Base-by-base conservation (phyloP, 2,329 filamentous ascomycete genomes). In the Colletotrichum lupini region DNA sequence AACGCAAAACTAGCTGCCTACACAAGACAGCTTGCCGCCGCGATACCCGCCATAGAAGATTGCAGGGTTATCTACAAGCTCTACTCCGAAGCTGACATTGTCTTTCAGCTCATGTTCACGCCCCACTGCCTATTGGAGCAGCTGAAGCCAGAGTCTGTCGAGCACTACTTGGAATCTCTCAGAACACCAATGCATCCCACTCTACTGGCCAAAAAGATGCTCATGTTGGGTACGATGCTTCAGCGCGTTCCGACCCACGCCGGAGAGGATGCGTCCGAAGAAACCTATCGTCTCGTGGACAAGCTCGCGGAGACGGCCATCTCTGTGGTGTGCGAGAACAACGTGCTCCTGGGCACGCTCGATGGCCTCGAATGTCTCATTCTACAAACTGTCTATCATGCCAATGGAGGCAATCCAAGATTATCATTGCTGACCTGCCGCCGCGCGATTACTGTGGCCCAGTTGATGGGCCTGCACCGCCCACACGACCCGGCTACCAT, bases 351-450 rank as follows among this genome's bases (percentile, higher is more conserved):
- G 2, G 80, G 80, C 19, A 85, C 82, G 0, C 52, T 87, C 1
- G 86, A 88, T 56, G 85, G 86, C 0, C 76, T 89, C 9, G 85
- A 88, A 68, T 87, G 85, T 60, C 73, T 89, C 12, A 81, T 88
- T 73, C 79, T 89, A 0, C 84, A 88, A 74, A 81, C 80, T 14
- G 79, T 87, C 26, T 87, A 84, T 71, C 80, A 85, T 12, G 84
- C 83, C 53, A 88, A 88, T 46, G 77, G 78, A 0, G 88, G 88
- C 0, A 83, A 85, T 26, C 79, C 88, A 3, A 83, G 85, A 0
- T 80, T 82, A 0, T 81, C 85, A 0, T 88, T 86, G 85, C 74
- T 88, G 8, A 79, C 80, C 0, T 81, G 81, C 53, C 83, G 87
- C 3, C 81, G 85, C 28, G 86, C 84, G 2, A 79, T 88, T 71